These are phyloP conservation scores for Parmelia sp. DNA, from an alignment of 495 filamentous ascomycete genomes.

Conservation along the genomic window DNA sequence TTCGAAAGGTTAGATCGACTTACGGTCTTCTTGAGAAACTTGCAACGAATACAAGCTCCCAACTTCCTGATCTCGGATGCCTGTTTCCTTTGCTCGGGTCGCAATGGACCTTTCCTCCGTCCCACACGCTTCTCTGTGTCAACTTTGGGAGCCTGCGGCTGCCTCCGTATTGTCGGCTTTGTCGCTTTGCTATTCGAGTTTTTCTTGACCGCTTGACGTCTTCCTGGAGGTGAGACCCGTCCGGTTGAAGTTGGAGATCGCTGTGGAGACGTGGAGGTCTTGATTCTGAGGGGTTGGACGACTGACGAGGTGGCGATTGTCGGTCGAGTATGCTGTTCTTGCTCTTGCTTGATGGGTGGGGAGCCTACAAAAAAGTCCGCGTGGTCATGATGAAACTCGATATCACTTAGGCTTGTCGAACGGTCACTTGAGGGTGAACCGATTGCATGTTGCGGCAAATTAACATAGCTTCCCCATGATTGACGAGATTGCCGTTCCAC, in stretches of 20 bases:
- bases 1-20: slow-evolving; percentile 18
- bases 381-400: slow-evolving; percentile 46
- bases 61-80: slow-evolving; percentile 90
- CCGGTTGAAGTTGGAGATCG: slow-evolving; percentile 52
- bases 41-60: slow-evolving; percentile 88
- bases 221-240: slow-evolving; percentile 59
- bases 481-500: slow-evolving; percentile 37
- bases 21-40: slow-evolving; percentile 91
- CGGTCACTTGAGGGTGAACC: slow-evolving; percentile 61
- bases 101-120: slow-evolving; percentile 74
- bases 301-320: slow-evolving; percentile 41
- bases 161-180: slow-evolving; percentile 72
- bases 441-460: slow-evolving; percentile 60
- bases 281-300: slow-evolving; percentile 49
- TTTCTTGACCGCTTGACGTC: slow-evolving; percentile 59
- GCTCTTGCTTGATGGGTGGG: slow-evolving; percentile 30
- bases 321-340: slow-evolving; percentile 18
- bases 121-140: slow-evolving; percentile 83
- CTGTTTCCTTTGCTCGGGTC: slow-evolving; percentile 90
- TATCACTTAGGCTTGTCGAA: slow-evolving; percentile 47
- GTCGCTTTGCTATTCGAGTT: slow-evolving; percentile 73
- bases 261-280: slow-evolving; percentile 55
- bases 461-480: slow-evolving; percentile 69
- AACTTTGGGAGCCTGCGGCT: slow-evolving; percentile 64
- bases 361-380: slow-evolving; percentile 41